These are phyloP conservation scores for Aspergillus eucalypticola DNA, from an alignment of 2,329 filamentous ascomycete species.

Conservation along the genomic window DNA sequence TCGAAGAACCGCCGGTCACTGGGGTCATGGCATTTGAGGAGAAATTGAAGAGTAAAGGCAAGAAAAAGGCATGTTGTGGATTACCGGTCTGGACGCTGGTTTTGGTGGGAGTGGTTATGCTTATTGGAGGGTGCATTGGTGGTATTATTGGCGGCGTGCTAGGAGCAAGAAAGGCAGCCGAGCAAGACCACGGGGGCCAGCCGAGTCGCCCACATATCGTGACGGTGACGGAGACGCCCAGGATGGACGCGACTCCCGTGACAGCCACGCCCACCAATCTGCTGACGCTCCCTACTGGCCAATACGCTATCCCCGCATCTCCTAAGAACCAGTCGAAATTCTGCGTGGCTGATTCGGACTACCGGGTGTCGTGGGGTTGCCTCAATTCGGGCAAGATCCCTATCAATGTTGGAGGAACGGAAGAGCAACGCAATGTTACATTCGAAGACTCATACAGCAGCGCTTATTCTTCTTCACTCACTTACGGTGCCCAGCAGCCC, in stretches of 20 bases:
- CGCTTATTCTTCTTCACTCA: conserved; percentile 43
- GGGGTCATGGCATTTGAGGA: conserved; percentile 46
- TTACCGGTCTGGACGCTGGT: conserved; percentile 55
- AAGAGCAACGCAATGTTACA: conserved; percentile 33
- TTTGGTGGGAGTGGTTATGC: conserved; percentile 47
- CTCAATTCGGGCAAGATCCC: conserved; percentile 35
- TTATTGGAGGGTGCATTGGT: conserved; percentile 54
- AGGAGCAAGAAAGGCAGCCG: conserved; percentile 44
- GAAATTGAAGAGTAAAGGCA: conserved; percentile 48
- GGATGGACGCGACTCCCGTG: conserved; percentile 54
- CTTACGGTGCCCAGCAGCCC: conserved; percentile 65
- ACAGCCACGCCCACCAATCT: conserved; percentile 47
- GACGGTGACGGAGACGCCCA: conserved; percentile 51
- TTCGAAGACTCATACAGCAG: conserved; percentile 37
- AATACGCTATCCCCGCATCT: conserved; percentile 50
- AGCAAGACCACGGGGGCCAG: conserved; percentile 25
- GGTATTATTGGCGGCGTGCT: conserved; percentile 57
- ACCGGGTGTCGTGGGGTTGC: conserved; percentile 55
- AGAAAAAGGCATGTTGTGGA: conserved; percentile 50
- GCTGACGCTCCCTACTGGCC: conserved; percentile 52
- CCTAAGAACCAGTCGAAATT: conserved; percentile 51
- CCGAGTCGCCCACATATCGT: conserved; percentile 34
- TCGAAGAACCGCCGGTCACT: conserved; percentile 29
- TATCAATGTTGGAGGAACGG: conserved; percentile 32
- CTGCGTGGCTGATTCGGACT: conserved; percentile 50